A percentile compares a stretch with the other conserved stretches of the same genome.
Evolutionary conservation across 495 filamentous ascomycete genomes (phyloP).

Genomic region (Aspergillus saccharolyticus): DNA sequence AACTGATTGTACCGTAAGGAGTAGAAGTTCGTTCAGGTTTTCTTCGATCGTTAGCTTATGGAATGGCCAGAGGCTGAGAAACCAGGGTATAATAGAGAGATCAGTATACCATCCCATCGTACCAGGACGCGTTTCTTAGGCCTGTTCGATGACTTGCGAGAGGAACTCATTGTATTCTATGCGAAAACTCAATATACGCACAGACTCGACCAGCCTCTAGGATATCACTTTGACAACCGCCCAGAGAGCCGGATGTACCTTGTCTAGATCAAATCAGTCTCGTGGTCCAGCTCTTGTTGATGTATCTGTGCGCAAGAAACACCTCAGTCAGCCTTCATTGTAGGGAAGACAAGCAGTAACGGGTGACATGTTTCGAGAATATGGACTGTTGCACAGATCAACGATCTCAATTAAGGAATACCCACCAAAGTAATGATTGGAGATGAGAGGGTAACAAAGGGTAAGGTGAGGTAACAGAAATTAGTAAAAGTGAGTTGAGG

Average conservation of each 20-base stretch:
- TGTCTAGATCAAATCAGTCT: neutral
- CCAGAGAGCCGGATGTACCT: neutral
- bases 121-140: slow-evolving; percentile 35
- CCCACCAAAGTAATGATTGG: no score
- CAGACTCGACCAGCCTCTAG: neutral
- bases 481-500: neutral
- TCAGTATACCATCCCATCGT: slow-evolving; percentile 43
- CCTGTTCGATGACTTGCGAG: slow-evolving; percentile 19
- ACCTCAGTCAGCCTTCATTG: neutral
- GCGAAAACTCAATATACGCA: neutral
- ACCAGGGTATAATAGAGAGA: neutral
- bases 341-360: no score
- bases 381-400: no score
- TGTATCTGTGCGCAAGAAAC: neutral
- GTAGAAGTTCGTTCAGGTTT: slow-evolving; percentile 37
- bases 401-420: no score
- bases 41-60: slow-evolving; percentile 23
- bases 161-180: slow-evolving; percentile 3
- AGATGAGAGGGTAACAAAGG: neutral
- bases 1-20: slow-evolving; percentile 38
- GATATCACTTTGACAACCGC: neutral
- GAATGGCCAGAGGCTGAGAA: neutral
- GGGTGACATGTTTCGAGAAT: no score
- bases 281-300: neutral
- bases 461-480: neutral